Conservation (phyloP, 108 stramenopile genomes). For the Pseudonitzschia pungens region DNA sequence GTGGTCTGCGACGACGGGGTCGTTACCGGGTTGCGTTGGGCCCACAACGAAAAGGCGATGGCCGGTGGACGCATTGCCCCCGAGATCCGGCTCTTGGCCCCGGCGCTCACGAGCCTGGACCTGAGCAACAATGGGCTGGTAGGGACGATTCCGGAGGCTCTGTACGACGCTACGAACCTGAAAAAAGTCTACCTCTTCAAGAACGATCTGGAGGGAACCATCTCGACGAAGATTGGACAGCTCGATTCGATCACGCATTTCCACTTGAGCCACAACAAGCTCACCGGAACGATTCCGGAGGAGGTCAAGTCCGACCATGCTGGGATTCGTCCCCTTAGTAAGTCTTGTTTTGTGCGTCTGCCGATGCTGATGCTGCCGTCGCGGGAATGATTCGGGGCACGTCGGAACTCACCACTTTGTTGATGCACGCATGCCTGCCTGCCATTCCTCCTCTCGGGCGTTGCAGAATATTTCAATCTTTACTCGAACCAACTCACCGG, state of each 20-base stretch:
- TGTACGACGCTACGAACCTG: conserved; percentile 17
- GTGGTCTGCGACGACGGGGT: conserved; percentile 53
- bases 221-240: conserved; percentile 18
- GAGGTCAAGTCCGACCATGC: conserved; percentile 12
- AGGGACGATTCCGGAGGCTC: conserved; percentile 26
- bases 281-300: conserved; percentile 26
- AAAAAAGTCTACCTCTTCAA: conserved; percentile 20
- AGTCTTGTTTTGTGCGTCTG: background rate
- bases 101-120: conserved; percentile 18
- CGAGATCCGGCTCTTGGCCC: conserved; percentile 9
- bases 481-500: conserved; percentile 40
- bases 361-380: background rate
- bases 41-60: background rate
- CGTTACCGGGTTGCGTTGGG: conserved; percentile 32
- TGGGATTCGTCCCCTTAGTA: conserved; percentile 16
- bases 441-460: background rate
- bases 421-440: too few relatives aligned
- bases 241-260: conserved; percentile 21
- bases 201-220: conserved; percentile 30
- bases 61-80: conserved; percentile 3
- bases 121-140: conserved; percentile 15
- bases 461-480: conserved; percentile 32
- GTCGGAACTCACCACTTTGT: too few relatives aligned
- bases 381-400: background rate
- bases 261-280: conserved; percentile 24